Percentiles rank a stretch among this genome's conserved stretches.
Evolutionary conservation across 1,139 yeast genomes (phyloP).

Genomic region (Blastobotrys ciferrii): DNA sequence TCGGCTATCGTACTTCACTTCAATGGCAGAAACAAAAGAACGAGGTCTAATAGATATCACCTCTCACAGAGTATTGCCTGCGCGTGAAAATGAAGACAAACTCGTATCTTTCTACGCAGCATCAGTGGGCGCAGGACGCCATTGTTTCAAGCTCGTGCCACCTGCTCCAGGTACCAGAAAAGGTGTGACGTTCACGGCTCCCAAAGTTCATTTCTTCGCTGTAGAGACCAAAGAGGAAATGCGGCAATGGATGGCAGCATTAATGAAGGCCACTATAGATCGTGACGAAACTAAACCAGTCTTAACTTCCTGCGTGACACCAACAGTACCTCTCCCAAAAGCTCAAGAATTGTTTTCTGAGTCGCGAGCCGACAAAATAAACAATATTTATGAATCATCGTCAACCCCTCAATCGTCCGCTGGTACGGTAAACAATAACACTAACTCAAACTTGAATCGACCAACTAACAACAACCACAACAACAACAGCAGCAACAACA

Average conservation of each 20-base stretch:
- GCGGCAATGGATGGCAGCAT: constrained; percentile 93
- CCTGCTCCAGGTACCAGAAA: constrained; percentile 97
- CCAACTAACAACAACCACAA: constrained; percentile 9
- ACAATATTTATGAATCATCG: background rate
- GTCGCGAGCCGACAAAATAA: constrained; percentile 43
- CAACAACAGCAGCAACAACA: background rate
- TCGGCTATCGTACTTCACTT: constrained; percentile 79
- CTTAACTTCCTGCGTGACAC: constrained; percentile 91
- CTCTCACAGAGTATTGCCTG: constrained; percentile 86
- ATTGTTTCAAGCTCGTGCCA: constrained; percentile 88
- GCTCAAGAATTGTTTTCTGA: constrained; percentile 85
- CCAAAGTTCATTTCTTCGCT: constrained; percentile 92
- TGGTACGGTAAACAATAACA: constrained; percentile 25
- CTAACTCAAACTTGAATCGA: constrained; percentile 13
- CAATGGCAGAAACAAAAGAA: constrained; percentile 78
- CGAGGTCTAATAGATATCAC: constrained; percentile 94
- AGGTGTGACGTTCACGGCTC: constrained; percentile 94
- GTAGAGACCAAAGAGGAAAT: constrained; percentile 88
- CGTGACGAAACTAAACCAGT: constrained; percentile 91
- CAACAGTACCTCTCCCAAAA: constrained; percentile 79
- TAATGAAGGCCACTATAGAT: constrained; percentile 94
- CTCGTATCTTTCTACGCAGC: constrained; percentile 86
- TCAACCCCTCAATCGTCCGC: constrained; percentile 14
- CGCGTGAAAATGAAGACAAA: constrained; percentile 69
- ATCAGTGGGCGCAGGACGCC: constrained; percentile 87